Conservation (phyloP, 306 rosid species). For the Mimosa bimucronata region DNA sequence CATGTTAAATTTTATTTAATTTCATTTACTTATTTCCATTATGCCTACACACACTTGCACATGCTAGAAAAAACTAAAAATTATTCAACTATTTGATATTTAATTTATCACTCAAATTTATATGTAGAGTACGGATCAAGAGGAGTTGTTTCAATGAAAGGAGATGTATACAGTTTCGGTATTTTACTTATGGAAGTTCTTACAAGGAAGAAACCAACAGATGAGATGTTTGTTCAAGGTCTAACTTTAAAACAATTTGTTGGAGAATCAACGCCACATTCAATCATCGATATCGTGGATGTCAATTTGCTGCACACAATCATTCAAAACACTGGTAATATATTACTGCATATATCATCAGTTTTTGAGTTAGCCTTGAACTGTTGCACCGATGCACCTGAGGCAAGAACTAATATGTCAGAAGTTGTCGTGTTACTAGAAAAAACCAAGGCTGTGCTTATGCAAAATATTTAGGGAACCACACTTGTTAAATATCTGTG, state of each 20-base stretch:
- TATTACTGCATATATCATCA: neutral
- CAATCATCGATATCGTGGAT: neutral
- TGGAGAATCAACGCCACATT: neutral
- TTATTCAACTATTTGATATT: neutral
- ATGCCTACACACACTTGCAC: neutral
- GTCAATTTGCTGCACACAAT: neutral
- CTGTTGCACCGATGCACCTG: neutral
- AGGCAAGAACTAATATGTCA: constrained; percentile 52
- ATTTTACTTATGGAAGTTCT: constrained; percentile 48
- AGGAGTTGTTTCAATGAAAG: constrained; percentile 45
- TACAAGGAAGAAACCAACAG: constrained; percentile 47
- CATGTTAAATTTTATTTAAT: too few relatives aligned
- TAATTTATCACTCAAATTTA: neutral
- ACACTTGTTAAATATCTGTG: too few relatives aligned
- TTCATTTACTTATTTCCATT: too few relatives aligned
- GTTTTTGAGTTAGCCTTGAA: neutral
- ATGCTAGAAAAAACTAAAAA: too few relatives aligned
- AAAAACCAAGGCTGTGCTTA: neutral
- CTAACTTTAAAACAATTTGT: constrained; percentile 10
- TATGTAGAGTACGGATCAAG: constrained; percentile 42
- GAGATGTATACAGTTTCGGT: constrained; percentile 54
- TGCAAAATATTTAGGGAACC: neutral
- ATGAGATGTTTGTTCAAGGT: constrained; percentile 39
- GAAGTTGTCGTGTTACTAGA: neutral
- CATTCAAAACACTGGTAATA: neutral